Evolutionary conservation across 331 rosid genomes (phyloP).

Genomic region (Cydonia oblonga): DNA sequence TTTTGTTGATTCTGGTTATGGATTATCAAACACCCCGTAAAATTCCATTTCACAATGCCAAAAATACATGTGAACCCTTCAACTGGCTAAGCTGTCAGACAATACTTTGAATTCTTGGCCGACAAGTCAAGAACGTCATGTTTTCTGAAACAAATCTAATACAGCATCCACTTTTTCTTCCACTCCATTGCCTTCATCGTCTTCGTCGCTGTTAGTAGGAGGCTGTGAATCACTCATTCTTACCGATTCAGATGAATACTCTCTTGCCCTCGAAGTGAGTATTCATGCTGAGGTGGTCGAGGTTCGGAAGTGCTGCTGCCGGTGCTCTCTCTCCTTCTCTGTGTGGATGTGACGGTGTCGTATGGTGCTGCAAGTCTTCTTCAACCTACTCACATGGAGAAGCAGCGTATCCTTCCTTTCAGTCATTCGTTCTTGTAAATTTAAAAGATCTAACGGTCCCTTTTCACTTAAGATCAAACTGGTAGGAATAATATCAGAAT

Average conservation of each 20-base stretch:
- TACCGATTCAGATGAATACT: constrained; percentile 32
- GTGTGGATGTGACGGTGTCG: not conserved
- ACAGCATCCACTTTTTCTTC: constrained; percentile 45
- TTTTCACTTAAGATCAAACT: not conserved
- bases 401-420: not conserved
- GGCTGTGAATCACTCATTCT: constrained; percentile 13
- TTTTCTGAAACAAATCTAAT: constrained; percentile 54
- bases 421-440: not conserved
- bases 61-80: not conserved
- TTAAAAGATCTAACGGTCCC: not conserved
- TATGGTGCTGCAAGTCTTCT: constrained; percentile 9
- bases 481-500: no score
- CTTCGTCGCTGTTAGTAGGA: constrained; percentile 19
- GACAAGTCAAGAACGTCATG: constrained; percentile 13
- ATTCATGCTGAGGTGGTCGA: constrained; percentile 1
- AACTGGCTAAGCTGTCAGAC: not conserved
- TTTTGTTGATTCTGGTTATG: no score
- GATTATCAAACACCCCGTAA: no score
- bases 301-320: constrained; percentile 1
- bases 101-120: not conserved
- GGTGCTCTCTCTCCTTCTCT: not conserved
- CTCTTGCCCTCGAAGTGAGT: constrained; percentile 25
- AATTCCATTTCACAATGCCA: not conserved
- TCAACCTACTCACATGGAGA: constrained; percentile 37
- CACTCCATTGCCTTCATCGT: constrained; percentile 6